Base-by-base conservation (phyloP, 495 filamentous ascomycete genomes). In the Aspergillus biplanus region DNA sequence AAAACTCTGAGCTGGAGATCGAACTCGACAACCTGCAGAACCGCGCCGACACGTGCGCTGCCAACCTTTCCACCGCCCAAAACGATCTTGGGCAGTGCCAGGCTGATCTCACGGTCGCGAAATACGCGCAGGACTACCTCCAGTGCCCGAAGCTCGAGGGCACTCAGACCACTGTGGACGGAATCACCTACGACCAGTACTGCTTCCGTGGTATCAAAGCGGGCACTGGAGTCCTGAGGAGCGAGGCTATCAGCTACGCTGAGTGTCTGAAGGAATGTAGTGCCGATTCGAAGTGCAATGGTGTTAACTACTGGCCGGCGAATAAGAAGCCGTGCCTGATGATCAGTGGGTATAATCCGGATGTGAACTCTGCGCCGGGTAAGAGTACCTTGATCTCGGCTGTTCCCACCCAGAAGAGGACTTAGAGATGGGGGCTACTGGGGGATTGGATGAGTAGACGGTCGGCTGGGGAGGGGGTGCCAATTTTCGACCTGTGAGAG, bases 171-270 rank as follows among this genome's bases (percentile, higher is more conserved):
- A 44, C 39, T 6, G 39, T 44, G 0, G 39, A n/a, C n/a, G 39
- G 39, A 11, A n/a, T 44, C 39, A 44, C 39, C 39, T 44, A 44
- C 39, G n/a, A 44, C 39, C 39, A 44, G 39, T 44, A 44, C 39
- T 44, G 39, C 39, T 12, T 4, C 39, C 39, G n/a, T 4, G 39
- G 39, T 12, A 44, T 44, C n/a, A n/a, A 11, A 4, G 12, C 11
- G 39, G 39, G 39, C 7, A 44, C 39, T n/a, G n/a, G 12, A 9
- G 39, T 44, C 39, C 39, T 44, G 12, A 11, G 39, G 4, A 9
- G 7, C 12, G 39, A 6, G 7, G 39, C 3, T 44, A 11, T 44
- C 39, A 11, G 4, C 39, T 44, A 44, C 7, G 39, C 11, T 44
- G 39, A 11, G 4, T 44, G 39, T 9, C 12, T 44, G 39, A n/a